Evolutionary conservation across 2,329 filamentous ascomycete species (phyloP).

Genomic region (Ceratocystis eucalypticola): DNA sequence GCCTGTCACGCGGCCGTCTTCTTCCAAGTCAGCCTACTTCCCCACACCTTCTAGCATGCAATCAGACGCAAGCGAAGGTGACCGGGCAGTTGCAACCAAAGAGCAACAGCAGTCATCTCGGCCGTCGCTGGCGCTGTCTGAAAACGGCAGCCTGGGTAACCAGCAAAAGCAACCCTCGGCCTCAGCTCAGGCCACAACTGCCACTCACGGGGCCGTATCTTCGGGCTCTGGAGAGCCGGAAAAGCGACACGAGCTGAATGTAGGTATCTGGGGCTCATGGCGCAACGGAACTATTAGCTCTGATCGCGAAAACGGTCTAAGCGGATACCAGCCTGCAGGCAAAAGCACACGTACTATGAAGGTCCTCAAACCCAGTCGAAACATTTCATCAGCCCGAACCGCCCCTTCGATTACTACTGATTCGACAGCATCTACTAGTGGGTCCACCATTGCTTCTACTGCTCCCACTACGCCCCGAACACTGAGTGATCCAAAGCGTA

Average conservation of each 20-base stretch:
- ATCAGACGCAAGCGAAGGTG: conserved; percentile 11
- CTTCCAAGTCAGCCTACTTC: conserved; percentile 10
- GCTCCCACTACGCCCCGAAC: conserved; percentile 24
- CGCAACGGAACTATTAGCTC: conserved; percentile 41
- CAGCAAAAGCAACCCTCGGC: neutral
- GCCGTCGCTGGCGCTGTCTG: conserved; percentile 8
- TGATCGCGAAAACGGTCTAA: conserved; percentile 34
- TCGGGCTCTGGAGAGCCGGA: conserved; percentile 2
- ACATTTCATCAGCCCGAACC: conserved; percentile 40
- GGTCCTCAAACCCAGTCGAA: conserved; percentile 67
- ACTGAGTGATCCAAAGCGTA: conserved; percentile 31
- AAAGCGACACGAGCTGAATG: conserved; percentile 20
- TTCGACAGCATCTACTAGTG: neutral
- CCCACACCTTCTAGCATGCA: conserved; percentile 17
- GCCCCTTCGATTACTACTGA: neutral
- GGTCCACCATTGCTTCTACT: neutral
- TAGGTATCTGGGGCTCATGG: conserved; percentile 59
- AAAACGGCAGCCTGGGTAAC: conserved; percentile 14
- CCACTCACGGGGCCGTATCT: conserved; percentile 24
- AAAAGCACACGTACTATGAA: conserved; percentile 65
- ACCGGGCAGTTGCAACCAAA: conserved; percentile 5
- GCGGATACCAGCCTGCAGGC: conserved; percentile 56
- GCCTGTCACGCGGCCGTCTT: neutral
- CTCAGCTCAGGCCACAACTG: conserved; percentile 23
- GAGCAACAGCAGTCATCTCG: neutral